Evolutionary conservation across 805 yeast genomes (phyloP).

Genomic region (Suhomyces pyralidae): DNA sequence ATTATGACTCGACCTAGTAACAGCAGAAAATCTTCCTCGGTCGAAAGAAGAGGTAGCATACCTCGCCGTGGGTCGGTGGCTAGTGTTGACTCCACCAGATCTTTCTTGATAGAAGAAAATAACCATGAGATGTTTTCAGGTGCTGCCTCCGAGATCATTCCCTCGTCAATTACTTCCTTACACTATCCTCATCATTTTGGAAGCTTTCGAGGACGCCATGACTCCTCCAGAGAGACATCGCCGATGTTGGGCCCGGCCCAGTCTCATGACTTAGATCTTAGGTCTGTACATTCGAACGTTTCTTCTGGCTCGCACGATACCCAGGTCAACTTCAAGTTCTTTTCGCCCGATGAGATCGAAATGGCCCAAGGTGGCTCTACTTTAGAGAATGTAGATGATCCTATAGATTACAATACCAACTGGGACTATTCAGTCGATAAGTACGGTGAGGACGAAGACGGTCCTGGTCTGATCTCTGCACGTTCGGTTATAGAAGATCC

Average conservation of each 20-base stretch:
- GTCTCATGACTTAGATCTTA: constrained; percentile 27
- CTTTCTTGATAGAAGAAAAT: constrained; percentile 50
- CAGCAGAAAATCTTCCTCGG: constrained; percentile 9
- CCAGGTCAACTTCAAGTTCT: constrained; percentile 64
- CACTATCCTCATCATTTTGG: constrained; percentile 64
- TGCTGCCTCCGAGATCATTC: constrained; percentile 71
- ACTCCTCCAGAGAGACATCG: constrained; percentile 28
- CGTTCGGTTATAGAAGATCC: background rate
- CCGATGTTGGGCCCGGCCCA: constrained; percentile 29
- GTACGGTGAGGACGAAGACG: constrained; percentile 25
- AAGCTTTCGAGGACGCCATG: constrained; percentile 17
- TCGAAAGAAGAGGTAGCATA: constrained; percentile 17
- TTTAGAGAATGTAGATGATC: constrained; percentile 51
- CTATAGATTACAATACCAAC: constrained; percentile 68
- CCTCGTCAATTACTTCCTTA: constrained; percentile 73
- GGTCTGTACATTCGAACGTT: constrained; percentile 32
- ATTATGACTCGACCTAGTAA: background rate
- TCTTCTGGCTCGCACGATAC: constrained; percentile 37
- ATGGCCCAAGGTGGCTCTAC: constrained; percentile 87
- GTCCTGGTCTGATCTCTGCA: constrained; percentile 2
- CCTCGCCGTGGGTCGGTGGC: constrained; percentile 33
- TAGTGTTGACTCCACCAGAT: constrained; percentile 28
- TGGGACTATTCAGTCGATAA: constrained; percentile 66
- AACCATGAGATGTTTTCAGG: constrained; percentile 73
- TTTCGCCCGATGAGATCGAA: constrained; percentile 78